A percentile compares a stretch with the other conserved stretches of the same genome.
Conservation (phyloP, 176 grass and related monocot genomes). For the Puccinellia tenuiflora region DNA sequence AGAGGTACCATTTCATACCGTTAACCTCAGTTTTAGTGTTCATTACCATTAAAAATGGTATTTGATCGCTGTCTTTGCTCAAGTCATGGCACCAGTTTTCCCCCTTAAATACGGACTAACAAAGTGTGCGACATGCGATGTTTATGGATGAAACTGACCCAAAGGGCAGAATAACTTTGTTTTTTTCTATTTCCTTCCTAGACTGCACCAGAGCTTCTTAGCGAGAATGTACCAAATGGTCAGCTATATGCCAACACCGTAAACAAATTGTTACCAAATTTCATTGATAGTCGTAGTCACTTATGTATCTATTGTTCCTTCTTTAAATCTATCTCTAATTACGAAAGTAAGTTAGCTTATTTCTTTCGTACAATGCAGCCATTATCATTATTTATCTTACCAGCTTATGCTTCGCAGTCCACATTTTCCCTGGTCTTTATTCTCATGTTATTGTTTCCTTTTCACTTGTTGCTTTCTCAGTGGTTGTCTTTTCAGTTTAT, state of each 20-base stretch:
- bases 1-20: constrained; percentile 27
- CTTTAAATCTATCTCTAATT: neutral
- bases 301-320: neutral
- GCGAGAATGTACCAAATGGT: neutral
- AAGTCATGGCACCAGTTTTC: neutral
- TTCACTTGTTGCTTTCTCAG: neutral
- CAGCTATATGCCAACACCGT: neutral
- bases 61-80: neutral
- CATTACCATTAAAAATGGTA: neutral
- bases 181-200: neutral
- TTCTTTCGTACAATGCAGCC: neutral
- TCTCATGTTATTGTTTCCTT: neutral
- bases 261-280: neutral
- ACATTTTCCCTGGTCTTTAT: neutral
- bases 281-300: neutral
- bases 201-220: neutral
- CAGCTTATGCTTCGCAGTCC: neutral
- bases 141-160: neutral
- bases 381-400: neutral
- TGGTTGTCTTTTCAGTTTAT: neutral
- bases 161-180: neutral
- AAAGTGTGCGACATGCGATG: neutral
- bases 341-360: neutral
- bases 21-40: constrained; percentile 2
- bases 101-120: neutral